Conservation (phyloP, 73 alveolate species). For the Paramecium tetraurelia region DNA sequence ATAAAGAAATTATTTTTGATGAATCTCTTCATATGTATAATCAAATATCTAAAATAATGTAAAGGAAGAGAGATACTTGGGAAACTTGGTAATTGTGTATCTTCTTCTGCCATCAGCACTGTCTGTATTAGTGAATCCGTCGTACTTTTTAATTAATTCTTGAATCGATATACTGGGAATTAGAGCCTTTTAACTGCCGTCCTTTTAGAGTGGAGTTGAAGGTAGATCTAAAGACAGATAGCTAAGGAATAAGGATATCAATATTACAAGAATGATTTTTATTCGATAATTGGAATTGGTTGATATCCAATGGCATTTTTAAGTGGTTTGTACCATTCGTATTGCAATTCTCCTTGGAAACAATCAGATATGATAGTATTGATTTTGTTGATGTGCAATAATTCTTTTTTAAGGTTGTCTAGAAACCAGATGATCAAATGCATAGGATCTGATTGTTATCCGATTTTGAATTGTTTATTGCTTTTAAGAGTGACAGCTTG, state of each 20-base stretch:
- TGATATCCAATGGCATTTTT: constrained; percentile 77
- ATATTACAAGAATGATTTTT: constrained; percentile 31
- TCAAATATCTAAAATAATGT: constrained; percentile 40
- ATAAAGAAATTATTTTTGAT: constrained; percentile 92
- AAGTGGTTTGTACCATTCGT: constrained; percentile 74
- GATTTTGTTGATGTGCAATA: constrained; percentile 49
- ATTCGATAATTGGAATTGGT: constrained; percentile 63
- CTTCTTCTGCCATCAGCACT: constrained; percentile 68
- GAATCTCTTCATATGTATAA: constrained; percentile 89
- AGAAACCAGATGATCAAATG: constrained; percentile 90
- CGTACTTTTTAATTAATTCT: constrained; percentile 91
- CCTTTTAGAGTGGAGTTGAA: constrained; percentile 85
- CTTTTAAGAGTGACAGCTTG: constrained; percentile 68
- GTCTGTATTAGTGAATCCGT: constrained; percentile 83
- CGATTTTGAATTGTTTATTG: constrained; percentile 71
- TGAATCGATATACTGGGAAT: constrained; percentile 88
- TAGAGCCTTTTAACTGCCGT: constrained; percentile 72
- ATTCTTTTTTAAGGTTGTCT: constrained; percentile 75
- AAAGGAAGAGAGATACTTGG: constrained; percentile 62
- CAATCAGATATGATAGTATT: constrained; percentile 79
- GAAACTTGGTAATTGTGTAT: constrained; percentile 79
- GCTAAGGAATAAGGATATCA: constrained; percentile 63
- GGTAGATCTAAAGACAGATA: constrained; percentile 90
- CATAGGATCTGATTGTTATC: constrained; percentile 89
- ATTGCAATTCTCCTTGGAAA: constrained; percentile 86